Conservation (phyloP, 768 basidiomycete genomes). For the Mycena olivaceomarginata region DNA sequence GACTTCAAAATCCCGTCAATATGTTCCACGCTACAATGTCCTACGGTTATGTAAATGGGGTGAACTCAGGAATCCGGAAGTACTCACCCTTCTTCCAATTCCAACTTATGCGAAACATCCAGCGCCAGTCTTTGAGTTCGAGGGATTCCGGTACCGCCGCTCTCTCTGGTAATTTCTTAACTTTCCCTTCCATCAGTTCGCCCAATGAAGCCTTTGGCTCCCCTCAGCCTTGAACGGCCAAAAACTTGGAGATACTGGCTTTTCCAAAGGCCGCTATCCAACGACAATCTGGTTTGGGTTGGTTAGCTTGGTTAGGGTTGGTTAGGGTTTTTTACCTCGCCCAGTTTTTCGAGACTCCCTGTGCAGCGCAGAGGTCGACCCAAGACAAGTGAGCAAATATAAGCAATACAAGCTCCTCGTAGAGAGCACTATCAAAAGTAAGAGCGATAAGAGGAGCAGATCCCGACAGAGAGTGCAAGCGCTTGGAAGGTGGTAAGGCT, state of each 20-base stretch:
- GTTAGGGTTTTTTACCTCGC: no score
- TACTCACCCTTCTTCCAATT: constrained; percentile 87
- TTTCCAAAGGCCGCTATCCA: constrained; percentile 87
- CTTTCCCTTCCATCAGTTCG: constrained; percentile 74
- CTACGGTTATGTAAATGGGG: constrained; percentile 57
- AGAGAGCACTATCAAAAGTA: constrained; percentile 75
- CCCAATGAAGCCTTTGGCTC: constrained; percentile 76
- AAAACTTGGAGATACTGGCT: constrained; percentile 77
- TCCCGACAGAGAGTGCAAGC: constrained; percentile 59
- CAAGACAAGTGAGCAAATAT: constrained; percentile 84
- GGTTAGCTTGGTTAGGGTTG: no score
- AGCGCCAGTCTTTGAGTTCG: constrained; percentile 82
- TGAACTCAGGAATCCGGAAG: constrained; percentile 38
- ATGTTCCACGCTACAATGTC: constrained; percentile 76
- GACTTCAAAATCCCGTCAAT: constrained; percentile 45
- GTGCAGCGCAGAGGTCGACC: constrained; percentile 79
- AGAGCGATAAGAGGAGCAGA: constrained; percentile 42
- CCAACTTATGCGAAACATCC: constrained; percentile 90
- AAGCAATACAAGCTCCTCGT: constrained; percentile 84
- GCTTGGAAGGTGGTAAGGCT: constrained; percentile 75
- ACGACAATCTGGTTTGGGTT: no score
- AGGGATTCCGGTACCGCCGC: constrained; percentile 51
- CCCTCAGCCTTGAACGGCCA: constrained; percentile 81
- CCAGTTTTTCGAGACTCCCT: constrained; percentile 80
- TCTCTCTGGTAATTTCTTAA: constrained; percentile 76